These are phyloP conservation scores for Tolypocladium cylindrosporum DNA, from an alignment of 2,329 filamentous ascomycete species.

Conservation along the genomic window DNA sequence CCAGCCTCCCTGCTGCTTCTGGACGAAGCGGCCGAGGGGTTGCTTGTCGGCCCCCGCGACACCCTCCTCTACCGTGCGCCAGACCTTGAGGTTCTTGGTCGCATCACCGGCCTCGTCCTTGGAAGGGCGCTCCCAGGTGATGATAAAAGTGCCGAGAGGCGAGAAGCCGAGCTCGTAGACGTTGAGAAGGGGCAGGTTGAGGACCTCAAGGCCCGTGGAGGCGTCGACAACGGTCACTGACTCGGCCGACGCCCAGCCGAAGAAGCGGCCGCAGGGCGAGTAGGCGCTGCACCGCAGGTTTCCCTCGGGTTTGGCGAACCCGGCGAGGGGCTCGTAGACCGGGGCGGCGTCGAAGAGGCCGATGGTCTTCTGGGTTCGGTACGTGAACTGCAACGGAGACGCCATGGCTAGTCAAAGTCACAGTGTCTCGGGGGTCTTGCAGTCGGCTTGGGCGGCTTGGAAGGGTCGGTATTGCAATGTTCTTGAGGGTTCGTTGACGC, in stretches of 20 bases:
- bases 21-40: conserved; percentile 81
- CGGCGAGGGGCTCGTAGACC: conserved; percentile 73
- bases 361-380: conserved; percentile 93
- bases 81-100: conserved; percentile 93
- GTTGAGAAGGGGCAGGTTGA: conserved; percentile 67
- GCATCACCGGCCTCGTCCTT: conserved; percentile 94
- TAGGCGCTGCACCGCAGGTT: conserved; percentile 92
- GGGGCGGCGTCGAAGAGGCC: conserved; percentile 88
- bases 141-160: conserved; percentile 81
- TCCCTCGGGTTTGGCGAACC: conserved; percentile 80
- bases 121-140: conserved; percentile 88
- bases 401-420: conserved; percentile 94
- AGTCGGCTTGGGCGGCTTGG: conserved; percentile 11
- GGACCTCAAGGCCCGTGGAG: conserved; percentile 62
- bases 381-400: conserved; percentile 87
- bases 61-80: conserved; percentile 68
- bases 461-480: conserved; percentile 8
- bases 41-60: conserved; percentile 54
- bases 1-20: conserved; percentile 93
- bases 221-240: conserved; percentile 80
- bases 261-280: conserved; percentile 91
- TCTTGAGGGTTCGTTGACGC: conserved; percentile 6
- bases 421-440: conserved; percentile 35
- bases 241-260: conserved; percentile 87
- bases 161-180: conserved; percentile 96